A percentile compares a stretch with the other conserved stretches of the same genome.
Conservation (phyloP, 345 rosid genomes). For the Gossypioides kirkii region DNA sequence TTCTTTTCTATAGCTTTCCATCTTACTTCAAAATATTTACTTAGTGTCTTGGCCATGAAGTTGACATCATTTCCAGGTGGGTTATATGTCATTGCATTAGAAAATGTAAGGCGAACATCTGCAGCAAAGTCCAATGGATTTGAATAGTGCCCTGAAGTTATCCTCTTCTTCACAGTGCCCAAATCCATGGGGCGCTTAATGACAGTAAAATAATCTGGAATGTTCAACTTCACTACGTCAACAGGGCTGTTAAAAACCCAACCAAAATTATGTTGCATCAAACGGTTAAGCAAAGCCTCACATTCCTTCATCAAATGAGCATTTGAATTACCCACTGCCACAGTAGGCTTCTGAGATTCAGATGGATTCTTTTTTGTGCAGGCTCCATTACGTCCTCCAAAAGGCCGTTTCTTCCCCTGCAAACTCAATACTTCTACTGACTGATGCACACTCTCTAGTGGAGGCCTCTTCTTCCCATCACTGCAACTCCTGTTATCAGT, state of each 20-base stretch:
- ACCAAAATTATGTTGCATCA: conserved; percentile 60
- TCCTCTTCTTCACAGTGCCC: conserved; percentile 63
- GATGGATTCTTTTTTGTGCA: conserved; percentile 38
- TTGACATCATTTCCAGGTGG: conserved; percentile 75
- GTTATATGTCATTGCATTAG: conserved; percentile 81
- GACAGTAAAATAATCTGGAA: conserved; percentile 79
- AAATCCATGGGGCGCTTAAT: conserved; percentile 94
- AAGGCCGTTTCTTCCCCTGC: conserved; percentile 50
- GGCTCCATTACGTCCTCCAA: conserved; percentile 39
- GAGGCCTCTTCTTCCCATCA: conserved; percentile 59
- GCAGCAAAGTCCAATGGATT: conserved; percentile 64
- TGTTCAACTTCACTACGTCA: conserved; percentile 68
- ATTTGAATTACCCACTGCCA: conserved; percentile 24
- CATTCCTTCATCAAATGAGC: conserved; percentile 61
- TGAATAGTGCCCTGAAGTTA: conserved; percentile 51
- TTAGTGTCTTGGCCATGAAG: conserved; percentile 56
- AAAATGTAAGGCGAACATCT: conserved; percentile 75
- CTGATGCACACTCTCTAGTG: conserved; percentile 28
- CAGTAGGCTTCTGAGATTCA: conserved; percentile 31
- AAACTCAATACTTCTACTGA: conserved; percentile 29
- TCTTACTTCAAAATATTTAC: conserved; percentile 61
- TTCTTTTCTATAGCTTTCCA: conserved; percentile 86
- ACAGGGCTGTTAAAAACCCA: conserved; percentile 73
- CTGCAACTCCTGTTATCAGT: conserved; percentile 60
- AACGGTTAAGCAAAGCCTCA: conserved; percentile 45